Base-by-base conservation (phyloP, 768 basidiomycete species). In the Mrakia hoshinonis region DNA sequence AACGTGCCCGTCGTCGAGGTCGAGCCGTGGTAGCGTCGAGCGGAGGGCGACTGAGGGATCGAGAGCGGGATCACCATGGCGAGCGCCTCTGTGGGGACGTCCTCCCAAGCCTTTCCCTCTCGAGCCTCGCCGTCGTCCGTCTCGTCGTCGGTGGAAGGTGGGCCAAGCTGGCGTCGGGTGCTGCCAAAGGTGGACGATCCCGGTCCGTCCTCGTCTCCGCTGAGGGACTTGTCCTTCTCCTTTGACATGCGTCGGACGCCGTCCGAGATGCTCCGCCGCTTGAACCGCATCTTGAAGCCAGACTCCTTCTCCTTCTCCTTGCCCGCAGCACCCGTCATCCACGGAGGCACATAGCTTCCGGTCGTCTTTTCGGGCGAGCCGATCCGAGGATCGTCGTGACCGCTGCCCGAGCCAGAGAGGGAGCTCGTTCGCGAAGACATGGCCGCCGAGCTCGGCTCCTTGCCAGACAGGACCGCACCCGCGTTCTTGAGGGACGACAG, bases 41-140 rank as follows among this genome's bases (percentile, higher is more conserved):
- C 36, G 10, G 55, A 48, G 18, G 66, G 58, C 29, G 69, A 70
- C 49, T 46, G 62, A 20, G 69, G 62, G 6, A 66, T 39, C 26
- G 52, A 36, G 22, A 73, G 66, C 39, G 72, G 72, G 26, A 73
- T 73, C 49, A 73, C 67, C 72, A 73, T 73, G 26, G 72, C 72
- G 22, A 69, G 67, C 62, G 72, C 72, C 34, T 73, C 67, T 58
- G 46, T 62, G 36, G 72, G 72, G 6, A 73, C 72, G 51, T 73
- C 72, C 67, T 73, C 72, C 72, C 72, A 73, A 6, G 72, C 72
- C 31, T 67, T 73, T 22, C 72, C 72, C 47, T 73, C 72, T 11
- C 72, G 34, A 4, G 54, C 60, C 61, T 73, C 72, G 4, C 72
- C 72, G 29, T 73, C 70, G 65, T 72, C 70, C 29, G 54, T 65